Conservation (phyloP, 352 stramenopile species). For the Pythium grandisporangium region DNA sequence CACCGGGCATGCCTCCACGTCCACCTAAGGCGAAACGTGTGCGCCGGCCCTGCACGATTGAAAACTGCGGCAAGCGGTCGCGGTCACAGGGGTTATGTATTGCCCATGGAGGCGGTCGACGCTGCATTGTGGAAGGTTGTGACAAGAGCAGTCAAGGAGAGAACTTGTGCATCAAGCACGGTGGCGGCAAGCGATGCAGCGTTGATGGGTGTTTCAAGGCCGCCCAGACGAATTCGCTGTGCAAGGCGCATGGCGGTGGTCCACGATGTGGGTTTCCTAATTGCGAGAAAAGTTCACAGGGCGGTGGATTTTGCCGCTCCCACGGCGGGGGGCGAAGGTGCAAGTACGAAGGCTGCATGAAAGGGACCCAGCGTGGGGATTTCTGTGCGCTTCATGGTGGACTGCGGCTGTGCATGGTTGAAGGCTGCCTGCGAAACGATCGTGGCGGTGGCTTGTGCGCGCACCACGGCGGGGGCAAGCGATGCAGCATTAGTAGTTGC, state of each 20-base stretch:
- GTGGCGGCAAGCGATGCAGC: constrained; percentile 77
- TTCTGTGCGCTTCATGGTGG: constrained; percentile 34
- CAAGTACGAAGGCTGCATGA: constrained; percentile 21
- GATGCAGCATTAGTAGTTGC: constrained; percentile 61
- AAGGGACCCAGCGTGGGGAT: constrained; percentile 28
- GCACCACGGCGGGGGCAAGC: constrained; percentile 60
- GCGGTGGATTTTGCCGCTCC: constrained; percentile 31
- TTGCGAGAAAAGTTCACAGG: constrained; percentile 39
- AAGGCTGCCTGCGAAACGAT: constrained; percentile 70
- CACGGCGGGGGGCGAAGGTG: constrained; percentile 40
- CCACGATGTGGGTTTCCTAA: constrained; percentile 23
- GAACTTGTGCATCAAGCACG: constrained; percentile 83
- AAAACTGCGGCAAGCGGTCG: constrained; percentile 76
- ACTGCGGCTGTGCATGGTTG: constrained; percentile 63
- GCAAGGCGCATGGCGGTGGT: constrained; percentile 36
- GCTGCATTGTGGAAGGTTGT: constrained; percentile 66
- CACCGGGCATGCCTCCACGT: too few relatives aligned
- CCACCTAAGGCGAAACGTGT: constrained; percentile 10
- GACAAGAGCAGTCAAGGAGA: constrained; percentile 79
- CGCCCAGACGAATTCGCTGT: constrained; percentile 28
- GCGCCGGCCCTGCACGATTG: constrained; percentile 50
- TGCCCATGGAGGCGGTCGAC: constrained; percentile 72
- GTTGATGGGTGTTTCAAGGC: constrained; percentile 73
- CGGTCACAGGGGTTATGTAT: constrained; percentile 81
- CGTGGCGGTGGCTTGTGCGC: constrained; percentile 16